A percentile compares a stretch with the other conserved stretches of the same genome.
Evolutionary conservation across 768 basidiomycete genomes (phyloP).

Genomic region (Hydnomerulius pinastri): DNA sequence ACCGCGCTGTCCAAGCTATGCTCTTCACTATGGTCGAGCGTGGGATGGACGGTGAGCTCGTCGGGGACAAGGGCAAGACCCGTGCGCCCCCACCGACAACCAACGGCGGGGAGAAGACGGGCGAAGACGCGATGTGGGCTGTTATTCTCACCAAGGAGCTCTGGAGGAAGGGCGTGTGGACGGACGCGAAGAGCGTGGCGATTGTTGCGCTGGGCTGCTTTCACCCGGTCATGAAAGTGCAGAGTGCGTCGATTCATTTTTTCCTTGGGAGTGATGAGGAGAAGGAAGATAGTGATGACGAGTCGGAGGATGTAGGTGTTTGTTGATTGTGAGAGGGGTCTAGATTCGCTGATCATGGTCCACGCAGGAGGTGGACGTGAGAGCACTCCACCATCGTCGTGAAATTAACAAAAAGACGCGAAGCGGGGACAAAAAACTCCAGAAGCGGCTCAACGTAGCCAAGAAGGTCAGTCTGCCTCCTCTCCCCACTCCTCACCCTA

Average conservation of each 20-base stretch:
- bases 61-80: slow-evolving; percentile 84
- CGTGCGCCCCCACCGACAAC: too few species aligned
- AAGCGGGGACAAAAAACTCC: slow-evolving; percentile 78
- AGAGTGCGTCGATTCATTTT: slow-evolving; percentile 92
- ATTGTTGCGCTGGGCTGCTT: slow-evolving; percentile 91
- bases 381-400: slow-evolving; percentile 79
- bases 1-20: slow-evolving; percentile 93
- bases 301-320: slow-evolving; percentile 48
- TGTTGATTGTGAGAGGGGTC: slow-evolving; percentile 5
- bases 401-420: slow-evolving; percentile 93
- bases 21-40: slow-evolving; percentile 95
- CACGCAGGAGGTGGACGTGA: slow-evolving; percentile 62
- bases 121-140: slow-evolving; percentile 97
- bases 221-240: slow-evolving; percentile 92
- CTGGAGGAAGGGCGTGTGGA: slow-evolving; percentile 94
- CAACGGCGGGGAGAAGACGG: too few species aligned
- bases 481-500: not conserved
- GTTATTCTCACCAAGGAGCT: slow-evolving; percentile 91
- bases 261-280: slow-evolving; percentile 91
- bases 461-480: slow-evolving; percentile 56
- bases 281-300: slow-evolving; percentile 70
- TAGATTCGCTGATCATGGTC: slow-evolving; percentile 6
- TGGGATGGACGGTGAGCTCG: slow-evolving; percentile 80
- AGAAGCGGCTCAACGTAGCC: slow-evolving; percentile 69
- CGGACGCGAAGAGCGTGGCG: slow-evolving; percentile 88